Evolutionary conservation across 306 rosid genomes (phyloP), one percentile per base, ranked within the genome.

Genomic region (Cyamopsis tetragonoloba): DNA sequence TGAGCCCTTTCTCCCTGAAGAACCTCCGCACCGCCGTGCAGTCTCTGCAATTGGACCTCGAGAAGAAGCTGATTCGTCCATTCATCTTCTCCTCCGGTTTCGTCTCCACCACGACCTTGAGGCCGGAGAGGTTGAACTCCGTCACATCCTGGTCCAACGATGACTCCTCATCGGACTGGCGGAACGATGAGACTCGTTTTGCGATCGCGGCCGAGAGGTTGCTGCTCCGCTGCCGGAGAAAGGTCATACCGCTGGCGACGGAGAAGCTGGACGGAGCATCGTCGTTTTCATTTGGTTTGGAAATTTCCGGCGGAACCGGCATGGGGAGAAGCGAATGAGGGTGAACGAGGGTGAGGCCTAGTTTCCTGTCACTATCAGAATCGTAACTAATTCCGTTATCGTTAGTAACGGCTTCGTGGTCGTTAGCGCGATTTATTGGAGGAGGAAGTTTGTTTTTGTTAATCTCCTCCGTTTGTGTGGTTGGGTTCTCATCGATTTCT

Each of bases 11-110:
- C 74, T 86, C 96, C 2, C 68, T 61, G 41, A 95, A 77, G 55
- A 90, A 95, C 8, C 35, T 74, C 10, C 99, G 62, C 42, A 95
- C 97, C 12, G 99, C 99, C 0, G 89, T 82, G 80, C 96, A 80
- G 65, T 95, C 99, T 24, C 99, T 77, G 62, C 97, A 95, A 47
- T 77, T 71, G 10, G 99, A 95, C 57, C 84, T 77, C 14, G 97
- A 90, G 81, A 86, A 95, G 85, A 95, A 90, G 83, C 82, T 88
- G 75, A 95, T 71, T 62, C 97, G 62, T 0, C 99, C 99, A 71
- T 81, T 90, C 18, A 87, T 42, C 8, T 80, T 68, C 71, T 4
- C 73, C 27, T 37, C 81, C 5, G 23, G 42, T 57, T 86, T 92
- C 27, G 30, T 47, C 67, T 64, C 63, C 73, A 86, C 97, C 5